Evolutionary conservation across 441 rosid genomes (phyloP).

Genomic region (Melianthus villosus): DNA sequence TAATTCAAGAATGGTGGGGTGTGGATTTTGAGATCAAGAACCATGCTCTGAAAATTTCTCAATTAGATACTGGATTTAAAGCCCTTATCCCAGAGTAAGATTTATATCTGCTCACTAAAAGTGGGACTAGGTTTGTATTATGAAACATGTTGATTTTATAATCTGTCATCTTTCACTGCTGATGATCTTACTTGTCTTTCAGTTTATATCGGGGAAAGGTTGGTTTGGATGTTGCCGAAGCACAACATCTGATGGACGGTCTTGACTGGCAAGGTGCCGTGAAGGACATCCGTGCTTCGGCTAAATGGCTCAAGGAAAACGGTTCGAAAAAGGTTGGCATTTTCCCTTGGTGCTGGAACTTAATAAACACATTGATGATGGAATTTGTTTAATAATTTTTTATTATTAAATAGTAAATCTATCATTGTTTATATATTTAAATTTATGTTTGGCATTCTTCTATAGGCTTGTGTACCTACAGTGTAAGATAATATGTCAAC

Average conservation of each 20-base stretch:
- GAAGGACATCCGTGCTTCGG: conserved; percentile 74
- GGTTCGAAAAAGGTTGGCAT: conserved; percentile 72
- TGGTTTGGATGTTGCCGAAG: conserved; percentile 78
- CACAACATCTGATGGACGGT: conserved; percentile 78
- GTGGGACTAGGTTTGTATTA: not conserved
- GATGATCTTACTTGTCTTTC: conserved; percentile 1
- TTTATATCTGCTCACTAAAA: not conserved
- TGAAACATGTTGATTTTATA: not conserved
- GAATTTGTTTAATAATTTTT: too few species aligned
- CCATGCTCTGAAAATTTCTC: conserved; percentile 69
- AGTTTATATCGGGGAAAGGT: conserved; percentile 91
- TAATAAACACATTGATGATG: too few species aligned
- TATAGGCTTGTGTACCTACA: too few species aligned
- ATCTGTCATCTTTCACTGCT: not conserved
- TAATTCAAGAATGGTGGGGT: conserved; percentile 98
- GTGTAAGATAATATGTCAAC: too few species aligned
- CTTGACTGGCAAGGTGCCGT: conserved; percentile 95
- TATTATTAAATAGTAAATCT: too few species aligned
- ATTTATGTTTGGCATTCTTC: too few species aligned
- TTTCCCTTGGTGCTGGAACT: too few species aligned
- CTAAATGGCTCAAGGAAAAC: conserved; percentile 67
- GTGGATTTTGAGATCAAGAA: conserved; percentile 88
- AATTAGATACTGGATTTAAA: conserved; percentile 66
- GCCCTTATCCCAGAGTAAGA: conserved; percentile 83
- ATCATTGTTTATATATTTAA: too few species aligned